Conservation (phyloP, 306 rosid genomes). For the Cucumis sativus region Cucumber_9930_V3 NC_026658.2:4518001-4518500, state of each 20-base stretch:
- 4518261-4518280: neutral
- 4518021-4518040: conserved; percentile 59
- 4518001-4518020: conserved; percentile 46
- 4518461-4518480: neutral
- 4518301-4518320: neutral
- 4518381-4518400: neutral
- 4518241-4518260: neutral
- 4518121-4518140: conserved; percentile 36
- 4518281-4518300: neutral
- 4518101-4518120: conserved; percentile 35
- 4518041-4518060: conserved; percentile 21
- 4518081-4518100: conserved; percentile 45
- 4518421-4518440: neutral
- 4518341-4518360: neutral
- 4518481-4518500: neutral
- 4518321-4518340: neutral
- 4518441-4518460: neutral
- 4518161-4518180: conserved; percentile 10
- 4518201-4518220: conserved; percentile 47
- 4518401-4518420: neutral
- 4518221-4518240: conserved; percentile 2
- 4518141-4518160: neutral
- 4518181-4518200: conserved; percentile 33
- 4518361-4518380: neutral
- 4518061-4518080: conserved; percentile 16